Evolutionary conservation across 2,329 filamentous ascomycete species (phyloP).

Genomic region (Iodosphaeria phyllophila): DNA sequence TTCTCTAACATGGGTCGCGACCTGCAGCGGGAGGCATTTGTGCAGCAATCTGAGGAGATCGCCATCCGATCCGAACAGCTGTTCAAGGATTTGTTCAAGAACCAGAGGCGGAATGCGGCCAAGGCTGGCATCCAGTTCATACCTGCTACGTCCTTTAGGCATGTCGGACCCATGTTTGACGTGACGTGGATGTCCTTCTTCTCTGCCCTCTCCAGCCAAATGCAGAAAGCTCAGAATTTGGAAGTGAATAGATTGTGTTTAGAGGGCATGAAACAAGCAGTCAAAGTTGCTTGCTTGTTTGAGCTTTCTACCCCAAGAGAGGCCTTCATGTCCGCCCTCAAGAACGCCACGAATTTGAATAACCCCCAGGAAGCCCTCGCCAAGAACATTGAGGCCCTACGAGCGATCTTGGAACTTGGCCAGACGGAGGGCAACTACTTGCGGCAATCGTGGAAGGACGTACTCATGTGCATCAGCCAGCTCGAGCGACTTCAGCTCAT

Average conservation of each 20-base stretch:
- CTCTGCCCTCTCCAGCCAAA: slow-evolving; percentile 80
- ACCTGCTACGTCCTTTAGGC: slow-evolving; percentile 79
- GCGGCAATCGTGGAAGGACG: slow-evolving; percentile 84
- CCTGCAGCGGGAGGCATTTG: slow-evolving; percentile 77
- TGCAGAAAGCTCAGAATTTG: slow-evolving; percentile 83
- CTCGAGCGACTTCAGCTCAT: slow-evolving; percentile 90
- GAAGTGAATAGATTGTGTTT: slow-evolving; percentile 86
- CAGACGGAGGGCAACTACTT: slow-evolving; percentile 83
- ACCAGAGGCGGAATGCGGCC: slow-evolving; percentile 64
- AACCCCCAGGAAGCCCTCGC: slow-evolving; percentile 89
- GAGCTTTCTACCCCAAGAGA: slow-evolving; percentile 84
- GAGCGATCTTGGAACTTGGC: slow-evolving; percentile 78
- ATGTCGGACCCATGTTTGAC: slow-evolving; percentile 96
- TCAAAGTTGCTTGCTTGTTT: slow-evolving; percentile 83
- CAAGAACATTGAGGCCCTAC: slow-evolving; percentile 91
- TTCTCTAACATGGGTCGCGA: slow-evolving; percentile 85
- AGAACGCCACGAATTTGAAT: slow-evolving; percentile 88
- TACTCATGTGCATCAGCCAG: slow-evolving; percentile 88
- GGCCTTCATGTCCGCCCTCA: slow-evolving; percentile 83
- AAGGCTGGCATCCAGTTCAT: slow-evolving; percentile 62
- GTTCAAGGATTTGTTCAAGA: slow-evolving; percentile 83
- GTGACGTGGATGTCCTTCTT: slow-evolving; percentile 99
- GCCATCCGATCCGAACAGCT: slow-evolving; percentile 55
- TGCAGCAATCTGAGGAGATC: slow-evolving; percentile 92
- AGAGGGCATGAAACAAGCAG: slow-evolving; percentile 87